These are phyloP conservation scores for Mycena rosella DNA, from an alignment of 768 basidiomycete genomes.

Conservation along the genomic window DNA sequence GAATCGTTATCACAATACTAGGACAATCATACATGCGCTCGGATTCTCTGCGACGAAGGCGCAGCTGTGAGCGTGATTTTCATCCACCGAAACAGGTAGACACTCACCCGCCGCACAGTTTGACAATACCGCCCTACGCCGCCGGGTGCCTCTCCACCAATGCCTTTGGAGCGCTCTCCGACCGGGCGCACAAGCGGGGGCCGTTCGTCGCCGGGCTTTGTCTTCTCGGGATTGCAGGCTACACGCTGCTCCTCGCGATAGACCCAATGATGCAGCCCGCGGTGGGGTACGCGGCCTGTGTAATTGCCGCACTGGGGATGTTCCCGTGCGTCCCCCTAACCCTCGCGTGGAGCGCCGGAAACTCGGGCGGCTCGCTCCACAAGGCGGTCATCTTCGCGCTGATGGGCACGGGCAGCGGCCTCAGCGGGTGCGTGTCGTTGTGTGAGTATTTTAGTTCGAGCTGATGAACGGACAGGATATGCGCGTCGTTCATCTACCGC, in stretches of 20 bases:
- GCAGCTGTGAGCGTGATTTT: constrained; percentile 42
- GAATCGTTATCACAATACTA: neutral
- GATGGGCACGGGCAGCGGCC: constrained; percentile 67
- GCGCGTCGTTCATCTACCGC: constrained; percentile 56
- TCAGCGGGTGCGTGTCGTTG: constrained; percentile 54
- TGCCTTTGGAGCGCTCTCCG: constrained; percentile 47
- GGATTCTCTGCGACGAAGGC: constrained; percentile 58
- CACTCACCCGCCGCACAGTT: constrained; percentile 13
- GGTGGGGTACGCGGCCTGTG: constrained; percentile 60
- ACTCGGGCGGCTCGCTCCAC: constrained; percentile 68
- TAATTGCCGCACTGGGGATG: constrained; percentile 66
- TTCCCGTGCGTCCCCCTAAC: constrained; percentile 62
- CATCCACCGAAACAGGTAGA: neutral
- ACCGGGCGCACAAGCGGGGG: constrained; percentile 50
- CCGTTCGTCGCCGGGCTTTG: constrained; percentile 56
- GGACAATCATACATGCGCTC: constrained; percentile 49
- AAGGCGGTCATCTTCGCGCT: constrained; percentile 65
- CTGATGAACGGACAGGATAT: constrained; percentile 55
- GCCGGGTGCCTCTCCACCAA: constrained; percentile 46
- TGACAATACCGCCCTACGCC: constrained; percentile 52
- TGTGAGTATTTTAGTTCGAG: constrained; percentile 40
- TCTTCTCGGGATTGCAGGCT: constrained; percentile 57
- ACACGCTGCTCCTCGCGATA: constrained; percentile 54
- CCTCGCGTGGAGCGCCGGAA: constrained; percentile 68
- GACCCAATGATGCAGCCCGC: constrained; percentile 42